Conservation (phyloP, 2,329 filamentous ascomycete species). For the Stagonosporopsis tanaceti region DNA sequence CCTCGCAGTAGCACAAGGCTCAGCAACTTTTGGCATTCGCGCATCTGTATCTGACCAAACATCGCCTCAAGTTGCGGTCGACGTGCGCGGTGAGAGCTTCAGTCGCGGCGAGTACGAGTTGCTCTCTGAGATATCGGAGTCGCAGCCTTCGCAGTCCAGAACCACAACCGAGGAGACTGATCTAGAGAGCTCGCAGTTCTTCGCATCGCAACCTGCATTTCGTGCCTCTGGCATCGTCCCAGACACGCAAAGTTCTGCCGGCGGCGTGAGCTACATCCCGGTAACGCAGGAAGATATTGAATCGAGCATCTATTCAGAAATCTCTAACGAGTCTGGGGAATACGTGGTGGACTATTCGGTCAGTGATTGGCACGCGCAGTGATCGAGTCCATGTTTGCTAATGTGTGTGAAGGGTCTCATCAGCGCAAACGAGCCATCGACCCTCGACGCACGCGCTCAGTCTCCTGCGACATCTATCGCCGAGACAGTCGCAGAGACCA, state of each 20-base stretch:
- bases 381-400: background rate
- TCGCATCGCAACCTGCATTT: constrained; percentile 20
- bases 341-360: constrained; percentile 22
- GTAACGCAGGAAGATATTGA: constrained; percentile 32
- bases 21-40: background rate
- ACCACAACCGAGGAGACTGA: constrained; percentile 16
- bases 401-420: constrained; percentile 17
- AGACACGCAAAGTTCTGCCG: constrained; percentile 39
- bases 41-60: background rate
- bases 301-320: constrained; percentile 4
- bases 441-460: constrained; percentile 5
- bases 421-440: constrained; percentile 19
- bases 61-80: constrained; percentile 3
- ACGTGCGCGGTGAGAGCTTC: constrained; percentile 10
- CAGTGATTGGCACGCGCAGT: background rate
- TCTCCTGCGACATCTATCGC: constrained; percentile 38
- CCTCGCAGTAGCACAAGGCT: background rate
- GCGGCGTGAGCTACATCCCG: constrained; percentile 34
- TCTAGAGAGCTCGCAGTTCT: constrained; percentile 31
- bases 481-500: constrained; percentile 36
- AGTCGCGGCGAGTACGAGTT: background rate
- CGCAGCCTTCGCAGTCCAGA: background rate
- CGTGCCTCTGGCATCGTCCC: constrained; percentile 32
- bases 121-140: constrained; percentile 13
- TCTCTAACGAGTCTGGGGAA: constrained; percentile 15